Evolutionary conservation across 805 yeast genomes (phyloP), one percentile per base, ranked within the genome.

Genomic region (Yarrowia deformans): DNA sequence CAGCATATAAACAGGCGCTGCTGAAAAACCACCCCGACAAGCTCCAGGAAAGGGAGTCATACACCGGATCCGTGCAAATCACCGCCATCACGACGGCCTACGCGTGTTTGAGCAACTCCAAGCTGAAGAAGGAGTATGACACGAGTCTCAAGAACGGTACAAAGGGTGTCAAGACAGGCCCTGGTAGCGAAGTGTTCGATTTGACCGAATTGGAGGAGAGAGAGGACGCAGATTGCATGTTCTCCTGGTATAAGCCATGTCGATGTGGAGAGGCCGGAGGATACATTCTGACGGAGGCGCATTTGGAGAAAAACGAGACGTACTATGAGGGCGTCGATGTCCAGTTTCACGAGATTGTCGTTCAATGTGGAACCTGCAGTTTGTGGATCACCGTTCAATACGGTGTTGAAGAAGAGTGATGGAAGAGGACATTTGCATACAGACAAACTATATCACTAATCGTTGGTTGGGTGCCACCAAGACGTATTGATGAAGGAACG

Each of bases 341-440:
- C 6, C 48, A 49, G 39, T 49, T 63, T 23, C 68, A 63, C 32
- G 90, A 89, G 71, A 83, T 93, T 1, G 82, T 91, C 29, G 86
- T 91, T 0, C 97, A 93, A 74, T 94, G 98, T 76, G 76, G 80
- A 13, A 87, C 90, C 40, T 94, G 98, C 77, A 90, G 97, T 76
- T 76, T 93, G 39, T 94, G 97, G 97, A 78, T 94, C 34, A 86
- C 87, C 64, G 93, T 94, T 1, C 83, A 82, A 72, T 91, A 88
- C 74, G 72, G 75, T 1, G 77, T 74, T 7, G 77, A 74, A 54
- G 72, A 70, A 45, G 67, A 61, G 43, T 8, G 32, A 23, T 23
- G 2, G 29, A 23, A 4, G 29, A 23, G 29, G 10, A 34, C 37
- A 34, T 34, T 34, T 34, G 37, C 37, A 34, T 34, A 34, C 10